Evolutionary conservation across 2,329 filamentous ascomycete genomes (phyloP), one percentile per base, ranked within the genome.

Genomic region (Aspergillus sp.): DNA sequence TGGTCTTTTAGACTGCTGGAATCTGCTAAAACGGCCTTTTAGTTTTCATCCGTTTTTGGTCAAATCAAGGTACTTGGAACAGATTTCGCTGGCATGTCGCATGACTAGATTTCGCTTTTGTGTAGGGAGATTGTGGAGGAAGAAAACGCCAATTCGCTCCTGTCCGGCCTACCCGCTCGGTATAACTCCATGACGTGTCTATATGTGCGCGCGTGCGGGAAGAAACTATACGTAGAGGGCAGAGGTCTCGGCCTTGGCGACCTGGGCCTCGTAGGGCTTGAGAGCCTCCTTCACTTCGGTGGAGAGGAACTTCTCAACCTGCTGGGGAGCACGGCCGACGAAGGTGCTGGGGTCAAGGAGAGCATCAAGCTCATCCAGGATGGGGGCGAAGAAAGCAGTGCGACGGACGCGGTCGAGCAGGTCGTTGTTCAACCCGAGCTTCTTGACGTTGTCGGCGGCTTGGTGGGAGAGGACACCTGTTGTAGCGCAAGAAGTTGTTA

Each of bases 371-470:
- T 93, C 88, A 51, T 71, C 81, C 81, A 86, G 86, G 64, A 94
- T 86, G 1, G 89, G 81, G 61, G 76, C 81, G 80, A 96, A 96
- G 81, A 90, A 96, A 47, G 86, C 80, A 44, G 83, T 88, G 54
- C 78, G 81, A 73, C 85, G 86, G 72, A 97, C 92, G 13, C 92
- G 82, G 64, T 91, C 87, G 13, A 96, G 86, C 2, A 96, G 82
- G 73, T 96, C 92, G 71, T 96, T 96, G 57, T 85, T 80, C 67
- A 88, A 86, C 38, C 91, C 91, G 75, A 89, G 80, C 68, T 86
- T 83, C 80, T 90, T 90, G 42, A 92, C 88, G 10, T 89, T 86
- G 32, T 83, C 81, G 47, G 83, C 85, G 0, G 92, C 91, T 77
- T 96, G 82, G 78, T 92, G 89, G 2, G 85, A 90, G 48, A 96